A percentile compares a stretch with the other conserved stretches of the same genome.
Evolutionary conservation across 306 rosid species (phyloP).

Genomic region (Gastrolobium bilobum): DNA sequence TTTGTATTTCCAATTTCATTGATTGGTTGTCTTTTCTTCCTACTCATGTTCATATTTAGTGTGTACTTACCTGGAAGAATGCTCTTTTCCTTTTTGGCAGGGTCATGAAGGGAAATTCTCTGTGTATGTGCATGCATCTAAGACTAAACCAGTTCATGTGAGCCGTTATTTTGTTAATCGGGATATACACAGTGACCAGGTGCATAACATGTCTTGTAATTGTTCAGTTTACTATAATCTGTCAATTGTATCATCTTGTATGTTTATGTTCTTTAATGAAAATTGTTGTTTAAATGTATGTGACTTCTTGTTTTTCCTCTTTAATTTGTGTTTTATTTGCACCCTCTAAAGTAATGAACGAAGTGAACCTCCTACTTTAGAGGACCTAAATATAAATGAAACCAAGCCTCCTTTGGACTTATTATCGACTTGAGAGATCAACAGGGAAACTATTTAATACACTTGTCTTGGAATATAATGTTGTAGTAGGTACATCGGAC

Average conservation of each 20-base stretch:
- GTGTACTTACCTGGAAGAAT: slow-evolving; percentile 38
- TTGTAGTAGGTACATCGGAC: not conserved
- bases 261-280: not conserved
- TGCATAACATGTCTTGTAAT: slow-evolving; percentile 38
- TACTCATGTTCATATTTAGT: slow-evolving; percentile 23
- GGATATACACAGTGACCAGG: slow-evolving; percentile 88
- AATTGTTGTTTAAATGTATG: not conserved
- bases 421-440: not conserved
- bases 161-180: slow-evolving; percentile 80
- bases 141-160: slow-evolving; percentile 80
- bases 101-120: slow-evolving; percentile 98
- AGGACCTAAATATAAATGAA: not conserved
- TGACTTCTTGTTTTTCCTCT: not conserved
- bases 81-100: slow-evolving; percentile 59
- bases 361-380: slow-evolving; percentile 14
- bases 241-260: slow-evolving; percentile 1
- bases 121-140: slow-evolving; percentile 92
- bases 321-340: not conserved
- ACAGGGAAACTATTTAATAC: slow-evolving; percentile 10
- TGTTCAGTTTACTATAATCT: slow-evolving; percentile 24
- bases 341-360: not conserved
- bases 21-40: slow-evolving; percentile 32
- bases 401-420: slow-evolving; percentile 8
- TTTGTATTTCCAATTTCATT: slow-evolving; percentile 33
- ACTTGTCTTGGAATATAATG: not conserved